A percentile compares a stretch with the other conserved stretches of the same genome.
phyloP scores from a whole-genome alignment of 805 yeast genomes.

The Candida anglica region DNA sequence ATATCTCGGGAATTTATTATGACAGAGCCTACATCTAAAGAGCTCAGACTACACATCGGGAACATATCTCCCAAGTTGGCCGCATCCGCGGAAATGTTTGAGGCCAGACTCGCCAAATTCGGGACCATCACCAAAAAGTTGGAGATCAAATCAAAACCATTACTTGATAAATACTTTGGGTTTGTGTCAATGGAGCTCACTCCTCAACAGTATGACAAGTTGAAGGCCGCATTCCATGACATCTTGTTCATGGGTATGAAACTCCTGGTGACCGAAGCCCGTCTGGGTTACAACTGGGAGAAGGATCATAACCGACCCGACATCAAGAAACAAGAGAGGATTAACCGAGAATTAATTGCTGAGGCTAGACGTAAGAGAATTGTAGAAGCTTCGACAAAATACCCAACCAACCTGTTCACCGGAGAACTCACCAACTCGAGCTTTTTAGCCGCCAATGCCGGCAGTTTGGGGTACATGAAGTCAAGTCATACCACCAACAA shows the following conservation, averaged over 20 bases:
- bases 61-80: slow-evolving; percentile 55
- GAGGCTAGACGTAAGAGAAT: slow-evolving; percentile 36
- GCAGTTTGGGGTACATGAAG: slow-evolving; percentile 23
- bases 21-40: neutral
- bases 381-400: slow-evolving; percentile 31
- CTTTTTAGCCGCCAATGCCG: slow-evolving; percentile 6
- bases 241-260: slow-evolving; percentile 72
- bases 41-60: slow-evolving; percentile 58
- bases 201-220: slow-evolving; percentile 40
- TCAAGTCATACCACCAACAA: slow-evolving; percentile 31
- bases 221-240: slow-evolving; percentile 62
- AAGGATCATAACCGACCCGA: slow-evolving; percentile 43
- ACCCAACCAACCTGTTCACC: slow-evolving; percentile 18
- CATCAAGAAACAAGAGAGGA: slow-evolving; percentile 18
- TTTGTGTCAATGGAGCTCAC: slow-evolving; percentile 58
- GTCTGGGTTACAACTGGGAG: slow-evolving; percentile 49
- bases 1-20: neutral
- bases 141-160: slow-evolving; percentile 53
- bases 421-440: slow-evolving; percentile 11
- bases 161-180: slow-evolving; percentile 56
- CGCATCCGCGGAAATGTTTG: slow-evolving; percentile 42
- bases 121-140: slow-evolving; percentile 51
- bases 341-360: slow-evolving; percentile 28
- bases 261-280: slow-evolving; percentile 60
- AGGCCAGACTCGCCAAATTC: slow-evolving; percentile 54